Conservation (phyloP, 202 grass and related monocot species). For the Panicum virgatum region DNA sequence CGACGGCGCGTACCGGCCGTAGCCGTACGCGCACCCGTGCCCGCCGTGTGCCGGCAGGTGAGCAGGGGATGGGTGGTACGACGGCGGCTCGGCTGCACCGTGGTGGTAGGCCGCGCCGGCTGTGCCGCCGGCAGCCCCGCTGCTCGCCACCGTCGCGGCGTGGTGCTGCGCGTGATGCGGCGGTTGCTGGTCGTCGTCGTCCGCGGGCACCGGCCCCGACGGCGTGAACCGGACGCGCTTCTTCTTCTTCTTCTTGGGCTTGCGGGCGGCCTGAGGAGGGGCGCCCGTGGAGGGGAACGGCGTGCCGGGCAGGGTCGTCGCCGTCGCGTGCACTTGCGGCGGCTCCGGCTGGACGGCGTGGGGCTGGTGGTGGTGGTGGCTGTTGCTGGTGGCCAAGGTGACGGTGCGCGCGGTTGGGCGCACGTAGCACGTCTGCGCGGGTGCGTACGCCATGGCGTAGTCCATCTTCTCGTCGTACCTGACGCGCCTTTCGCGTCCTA, state of each 20-base stretch:
- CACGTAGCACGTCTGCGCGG: conserved; percentile 46
- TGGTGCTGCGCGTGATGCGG: not conserved
- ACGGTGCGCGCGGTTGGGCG: conserved; percentile 42
- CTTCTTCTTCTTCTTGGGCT: conserved; percentile 21
- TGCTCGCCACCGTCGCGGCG: not conserved
- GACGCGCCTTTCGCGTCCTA: not conserved
- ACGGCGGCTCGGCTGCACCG: not conserved
- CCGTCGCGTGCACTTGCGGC: not conserved
- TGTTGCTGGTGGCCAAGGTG: conserved; percentile 36
- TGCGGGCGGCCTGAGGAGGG: not conserved
- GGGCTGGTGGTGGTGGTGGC: conserved; percentile 5
- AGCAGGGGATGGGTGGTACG: not conserved
- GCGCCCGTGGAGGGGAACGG: not conserved
- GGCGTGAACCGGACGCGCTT: conserved; percentile 14
- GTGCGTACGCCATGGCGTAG: conserved; percentile 51
- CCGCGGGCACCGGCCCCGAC: not conserved
- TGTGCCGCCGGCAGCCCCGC: not conserved
- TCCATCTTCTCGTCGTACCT: conserved; percentile 29
- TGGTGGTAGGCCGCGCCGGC: not conserved
- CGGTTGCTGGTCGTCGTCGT: not conserved
- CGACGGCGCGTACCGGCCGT: conserved; percentile 62
- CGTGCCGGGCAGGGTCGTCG: not conserved
- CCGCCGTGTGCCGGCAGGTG: not conserved
- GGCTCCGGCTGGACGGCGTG: conserved; percentile 8
- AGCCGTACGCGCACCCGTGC: conserved; percentile 21